Conservation (phyloP, 2,329 filamentous ascomycete species). For the Diaporthe vexans region DNA sequence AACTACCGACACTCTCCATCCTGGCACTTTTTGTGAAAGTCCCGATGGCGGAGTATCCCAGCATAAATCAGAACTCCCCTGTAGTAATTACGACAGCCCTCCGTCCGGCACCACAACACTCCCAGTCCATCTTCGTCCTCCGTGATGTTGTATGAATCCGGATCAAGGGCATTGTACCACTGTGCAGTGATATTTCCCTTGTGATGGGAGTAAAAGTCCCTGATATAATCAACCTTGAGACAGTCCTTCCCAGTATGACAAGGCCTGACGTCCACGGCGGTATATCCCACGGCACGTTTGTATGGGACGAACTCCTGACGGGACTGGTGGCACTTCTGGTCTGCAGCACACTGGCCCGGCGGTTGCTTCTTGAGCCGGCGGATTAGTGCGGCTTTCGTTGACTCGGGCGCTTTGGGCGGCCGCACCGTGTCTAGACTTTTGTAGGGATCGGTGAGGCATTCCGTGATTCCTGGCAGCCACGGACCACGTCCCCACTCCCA, state of each 20-base stretch:
- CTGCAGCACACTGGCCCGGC: not conserved
- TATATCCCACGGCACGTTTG: not conserved
- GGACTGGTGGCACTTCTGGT: not conserved
- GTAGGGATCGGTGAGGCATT: not conserved
- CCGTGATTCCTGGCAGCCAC: not conserved
- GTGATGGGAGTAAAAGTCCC: rapidly evolving
- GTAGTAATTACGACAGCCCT: not conserved
- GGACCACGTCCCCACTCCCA: conserved; percentile 7
- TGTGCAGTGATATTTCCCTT: not conserved
- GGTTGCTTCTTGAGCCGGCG: not conserved
- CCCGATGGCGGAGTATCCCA: not conserved
- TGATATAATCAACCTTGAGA: not conserved
- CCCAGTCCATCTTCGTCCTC: not conserved
- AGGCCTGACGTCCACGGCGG: not conserved
- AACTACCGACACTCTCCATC: not conserved
- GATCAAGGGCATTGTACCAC: not conserved
- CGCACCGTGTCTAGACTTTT: not conserved
- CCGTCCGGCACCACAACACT: not conserved
- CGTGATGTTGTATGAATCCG: not conserved
- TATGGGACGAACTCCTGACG: rapidly evolving
- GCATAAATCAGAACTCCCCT: not conserved
- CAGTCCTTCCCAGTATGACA: conserved; percentile 20
- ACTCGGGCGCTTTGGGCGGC: not conserved
- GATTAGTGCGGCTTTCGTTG: too few relatives aligned
- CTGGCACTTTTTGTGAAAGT: not conserved